These are phyloP conservation scores for Paracamarosporium sp. DNA, from an alignment of 2,329 filamentous ascomycete genomes.

Conservation along the genomic window DNA sequence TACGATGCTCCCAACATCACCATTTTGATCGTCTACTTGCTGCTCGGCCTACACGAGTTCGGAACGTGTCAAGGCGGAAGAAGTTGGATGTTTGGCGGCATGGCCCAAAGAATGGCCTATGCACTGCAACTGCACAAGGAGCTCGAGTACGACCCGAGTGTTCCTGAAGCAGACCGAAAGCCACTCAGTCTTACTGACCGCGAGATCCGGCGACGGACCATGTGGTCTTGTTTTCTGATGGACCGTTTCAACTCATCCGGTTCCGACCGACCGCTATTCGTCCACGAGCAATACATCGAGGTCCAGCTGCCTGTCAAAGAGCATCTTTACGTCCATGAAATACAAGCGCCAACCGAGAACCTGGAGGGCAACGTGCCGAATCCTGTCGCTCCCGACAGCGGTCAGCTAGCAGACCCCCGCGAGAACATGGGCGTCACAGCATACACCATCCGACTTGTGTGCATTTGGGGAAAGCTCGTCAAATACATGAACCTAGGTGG, in stretches of 20 bases:
- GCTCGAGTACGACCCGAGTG: slow-evolving; percentile 78
- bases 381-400: slow-evolving; percentile 67
- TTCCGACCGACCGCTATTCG: slow-evolving; percentile 88
- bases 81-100: slow-evolving; percentile 94
- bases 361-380: slow-evolving; percentile 74
- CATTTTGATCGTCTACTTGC: slow-evolving; percentile 86
- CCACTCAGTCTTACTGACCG: slow-evolving; percentile 88
- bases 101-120: slow-evolving; percentile 96
- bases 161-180: slow-evolving; percentile 64
- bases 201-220: slow-evolving; percentile 89
- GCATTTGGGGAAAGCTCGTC: slow-evolving; percentile 88
- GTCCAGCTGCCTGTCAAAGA: slow-evolving; percentile 93
- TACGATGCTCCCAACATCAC: slow-evolving; percentile 98
- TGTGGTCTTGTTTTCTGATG: slow-evolving; percentile 99
- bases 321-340: slow-evolving; percentile 87
- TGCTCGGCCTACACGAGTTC: slow-evolving; percentile 92
- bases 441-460: slow-evolving; percentile 84
- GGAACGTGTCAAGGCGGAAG: slow-evolving; percentile 95
- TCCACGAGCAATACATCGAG: slow-evolving; percentile 86
- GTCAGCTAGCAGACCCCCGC: slow-evolving; percentile 68
- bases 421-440: slow-evolving; percentile 95
- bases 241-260: slow-evolving; percentile 97
- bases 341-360: slow-evolving; percentile 85
- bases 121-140: slow-evolving; percentile 93
- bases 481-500: slow-evolving; percentile 91